A percentile compares a stretch with the other conserved stretches of the same genome.
Conservation (phyloP, 768 basidiomycete species). For the Tubosaeta sp. region DNA sequence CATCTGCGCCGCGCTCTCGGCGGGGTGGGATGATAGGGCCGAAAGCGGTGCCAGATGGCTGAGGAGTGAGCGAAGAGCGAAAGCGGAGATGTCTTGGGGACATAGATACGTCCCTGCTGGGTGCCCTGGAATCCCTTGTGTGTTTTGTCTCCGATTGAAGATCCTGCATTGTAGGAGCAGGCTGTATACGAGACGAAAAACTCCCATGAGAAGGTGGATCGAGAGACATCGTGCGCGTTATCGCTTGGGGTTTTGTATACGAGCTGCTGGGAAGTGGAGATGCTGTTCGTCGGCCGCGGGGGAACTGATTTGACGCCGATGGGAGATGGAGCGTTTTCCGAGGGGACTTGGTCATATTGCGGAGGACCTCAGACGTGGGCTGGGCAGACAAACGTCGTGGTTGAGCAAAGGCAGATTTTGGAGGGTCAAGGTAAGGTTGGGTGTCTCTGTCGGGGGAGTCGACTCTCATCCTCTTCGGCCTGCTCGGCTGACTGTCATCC, state of each 20-base stretch:
- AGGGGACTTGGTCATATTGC: slow-evolving; percentile 24
- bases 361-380: slow-evolving; percentile 18
- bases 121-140: slow-evolving; percentile 14
- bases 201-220: slow-evolving; percentile 48
- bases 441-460: slow-evolving; percentile 43
- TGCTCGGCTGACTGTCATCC: slow-evolving; percentile 31
- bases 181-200: slow-evolving; percentile 22
- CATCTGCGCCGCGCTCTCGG: slow-evolving; percentile 51
- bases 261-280: slow-evolving; percentile 38
- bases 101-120: slow-evolving; percentile 42
- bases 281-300: slow-evolving; percentile 37
- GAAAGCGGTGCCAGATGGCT: slow-evolving; percentile 43
- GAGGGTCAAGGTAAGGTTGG: slow-evolving; percentile 53
- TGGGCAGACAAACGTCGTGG: slow-evolving; percentile 18
- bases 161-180: slow-evolving; percentile 34
- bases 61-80: slow-evolving; percentile 69
- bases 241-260: slow-evolving; percentile 31
- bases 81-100: slow-evolving; percentile 46
- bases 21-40: slow-evolving; percentile 39
- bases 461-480: slow-evolving; percentile 51
- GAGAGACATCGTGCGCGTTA: slow-evolving; percentile 67
- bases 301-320: slow-evolving; percentile 29
- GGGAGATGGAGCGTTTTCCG: slow-evolving; percentile 30
- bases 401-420: slow-evolving; percentile 39
- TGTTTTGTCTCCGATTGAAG: slow-evolving; percentile 20